A percentile compares a stretch with the other conserved stretches of the same genome.
phyloP scores from a whole-genome alignment of 1,284 basidiomycete species.

The Amylostereum areolatum region DNA sequence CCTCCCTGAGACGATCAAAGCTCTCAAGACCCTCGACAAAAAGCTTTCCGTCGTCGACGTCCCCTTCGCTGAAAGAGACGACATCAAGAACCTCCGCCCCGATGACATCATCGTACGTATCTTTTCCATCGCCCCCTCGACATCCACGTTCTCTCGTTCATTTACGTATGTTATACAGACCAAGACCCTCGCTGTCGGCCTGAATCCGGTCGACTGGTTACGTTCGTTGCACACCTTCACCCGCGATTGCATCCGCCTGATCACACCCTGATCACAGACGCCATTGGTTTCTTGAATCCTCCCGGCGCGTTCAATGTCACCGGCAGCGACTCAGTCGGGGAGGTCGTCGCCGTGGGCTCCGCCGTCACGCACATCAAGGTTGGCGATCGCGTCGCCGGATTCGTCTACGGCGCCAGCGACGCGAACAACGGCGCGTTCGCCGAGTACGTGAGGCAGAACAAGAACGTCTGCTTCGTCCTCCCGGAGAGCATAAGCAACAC shows the following conservation, averaged over 20 bases:
- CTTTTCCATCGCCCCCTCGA: too few relatives aligned
- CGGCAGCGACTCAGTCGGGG: constrained; percentile 41
- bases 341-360: constrained; percentile 29
- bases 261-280: neutral
- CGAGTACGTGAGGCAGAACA: neutral
- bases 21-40: neutral
- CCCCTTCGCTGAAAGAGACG: neutral
- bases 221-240: neutral
- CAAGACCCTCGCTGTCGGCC: neutral
- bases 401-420: constrained; percentile 30
- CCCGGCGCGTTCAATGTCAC: constrained; percentile 15
- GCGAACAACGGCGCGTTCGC: constrained; percentile 11
- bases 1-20: neutral
- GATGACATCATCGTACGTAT: neutral
- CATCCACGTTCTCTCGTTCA: too few relatives aligned
- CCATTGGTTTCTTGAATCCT: neutral
- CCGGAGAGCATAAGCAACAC: neutral
- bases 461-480: neutral
- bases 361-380: constrained; percentile 23
- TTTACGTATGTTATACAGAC: neutral
- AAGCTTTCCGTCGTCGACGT: neutral
- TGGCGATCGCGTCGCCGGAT: constrained; percentile 39
- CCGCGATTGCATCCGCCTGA: neutral
- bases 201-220: neutral
- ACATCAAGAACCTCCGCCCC: neutral